A percentile compares a stretch with the other conserved stretches of the same genome.
These are phyloP conservation scores for Aureobasidium leucospermi DNA, from an alignment of 2,329 filamentous ascomycete species.

Conservation along the genomic window DNA sequence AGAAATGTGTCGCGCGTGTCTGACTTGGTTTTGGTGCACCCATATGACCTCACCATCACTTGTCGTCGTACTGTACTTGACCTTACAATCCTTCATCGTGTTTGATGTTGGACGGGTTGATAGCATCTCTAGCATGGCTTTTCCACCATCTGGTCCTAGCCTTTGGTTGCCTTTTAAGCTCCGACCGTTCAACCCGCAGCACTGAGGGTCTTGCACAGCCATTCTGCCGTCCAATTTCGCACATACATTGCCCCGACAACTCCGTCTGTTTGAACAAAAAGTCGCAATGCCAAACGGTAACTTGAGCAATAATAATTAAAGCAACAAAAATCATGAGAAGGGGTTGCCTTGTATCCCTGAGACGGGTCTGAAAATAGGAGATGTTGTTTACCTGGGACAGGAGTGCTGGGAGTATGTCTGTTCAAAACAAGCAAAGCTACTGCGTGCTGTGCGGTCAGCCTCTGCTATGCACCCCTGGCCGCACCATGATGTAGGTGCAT, in stretches of 20 bases:
- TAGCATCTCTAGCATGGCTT: background rate
- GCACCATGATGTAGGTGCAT: conserved; percentile 8
- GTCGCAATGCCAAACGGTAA: background rate
- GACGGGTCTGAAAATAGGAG: background rate
- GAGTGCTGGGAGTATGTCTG: background rate
- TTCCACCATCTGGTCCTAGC: background rate
- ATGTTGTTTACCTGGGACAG: conserved; percentile 7
- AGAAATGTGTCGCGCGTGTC: conserved; percentile 3
- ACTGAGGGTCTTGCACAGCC: conserved; percentile 8
- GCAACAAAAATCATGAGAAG: background rate
- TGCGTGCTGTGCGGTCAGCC: background rate
- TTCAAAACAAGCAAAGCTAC: background rate
- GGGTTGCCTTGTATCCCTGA: background rate
- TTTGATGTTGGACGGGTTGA: background rate
- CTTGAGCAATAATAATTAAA: background rate
- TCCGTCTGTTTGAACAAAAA: conserved; percentile 3
- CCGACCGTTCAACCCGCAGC: conserved; percentile 1
- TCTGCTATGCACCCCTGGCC: conserved; percentile 9
- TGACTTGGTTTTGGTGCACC: background rate
- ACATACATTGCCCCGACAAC: conserved; percentile 5
- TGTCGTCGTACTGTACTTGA: background rate
- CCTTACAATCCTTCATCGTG: background rate
- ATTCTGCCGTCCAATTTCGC: conserved; percentile 6
- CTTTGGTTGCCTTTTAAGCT: background rate
- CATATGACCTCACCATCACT: background rate